Percentiles rank a stretch among this genome's conserved stretches.
Evolutionary conservation across 202 grass and related monocot species (phyloP).

Genomic region (Setaria viridis): DNA sequence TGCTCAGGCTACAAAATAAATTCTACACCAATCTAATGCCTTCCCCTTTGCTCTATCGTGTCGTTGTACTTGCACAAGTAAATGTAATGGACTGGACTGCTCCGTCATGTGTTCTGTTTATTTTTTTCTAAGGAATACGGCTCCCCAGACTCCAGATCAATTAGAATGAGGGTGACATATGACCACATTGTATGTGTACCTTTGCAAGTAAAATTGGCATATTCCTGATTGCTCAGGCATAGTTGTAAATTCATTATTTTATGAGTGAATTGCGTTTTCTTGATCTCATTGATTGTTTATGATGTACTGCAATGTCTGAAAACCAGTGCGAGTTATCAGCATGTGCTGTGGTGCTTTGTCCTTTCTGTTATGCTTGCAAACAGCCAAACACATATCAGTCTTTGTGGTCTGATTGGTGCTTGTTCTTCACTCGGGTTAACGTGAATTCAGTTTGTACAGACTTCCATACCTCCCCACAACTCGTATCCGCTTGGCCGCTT

Average conservation of each 20-base stretch:
- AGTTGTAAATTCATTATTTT: conserved; percentile 28
- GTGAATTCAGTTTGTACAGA: background rate
- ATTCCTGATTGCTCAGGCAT: background rate
- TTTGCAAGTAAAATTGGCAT: conserved; percentile 7
- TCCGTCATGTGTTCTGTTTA: conserved; percentile 12
- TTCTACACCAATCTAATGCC: background rate
- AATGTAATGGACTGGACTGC: conserved; percentile 24
- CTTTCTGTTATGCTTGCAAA: background rate
- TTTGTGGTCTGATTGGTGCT: background rate
- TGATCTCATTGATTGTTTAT: background rate
- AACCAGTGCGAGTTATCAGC: background rate
- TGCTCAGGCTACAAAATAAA: conserved; percentile 82
- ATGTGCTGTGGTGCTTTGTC: background rate
- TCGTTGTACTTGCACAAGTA: conserved; percentile 15
- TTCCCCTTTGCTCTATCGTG: background rate
- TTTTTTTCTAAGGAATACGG: conserved; percentile 11
- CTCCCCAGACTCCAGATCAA: background rate
- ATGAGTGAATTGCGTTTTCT: background rate
- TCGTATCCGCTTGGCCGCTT: background rate
- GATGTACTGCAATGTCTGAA: background rate
- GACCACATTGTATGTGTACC: conserved; percentile 28
- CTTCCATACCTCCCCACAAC: background rate
- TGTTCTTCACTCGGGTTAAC: background rate
- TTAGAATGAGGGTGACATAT: conserved; percentile 24
- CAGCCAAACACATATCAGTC: background rate